Evolutionary conservation across 202 grass and related monocot species (phyloP).

Genomic region (Schoenoplectus triqueter): DNA sequence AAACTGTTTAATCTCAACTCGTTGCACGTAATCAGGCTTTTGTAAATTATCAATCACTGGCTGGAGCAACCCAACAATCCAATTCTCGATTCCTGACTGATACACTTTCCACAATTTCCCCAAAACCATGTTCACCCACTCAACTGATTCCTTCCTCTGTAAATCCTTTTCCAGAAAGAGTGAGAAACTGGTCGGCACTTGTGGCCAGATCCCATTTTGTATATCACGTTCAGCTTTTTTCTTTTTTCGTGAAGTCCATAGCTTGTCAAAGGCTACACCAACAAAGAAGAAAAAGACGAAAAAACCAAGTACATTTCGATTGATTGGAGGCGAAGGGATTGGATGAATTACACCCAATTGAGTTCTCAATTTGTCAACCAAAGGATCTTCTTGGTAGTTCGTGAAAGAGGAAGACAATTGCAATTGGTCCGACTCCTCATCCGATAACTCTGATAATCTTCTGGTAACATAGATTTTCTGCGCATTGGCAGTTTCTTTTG

Average conservation of each 20-base stretch:
- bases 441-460: conserved; percentile 34
- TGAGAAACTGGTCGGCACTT: conserved; percentile 96
- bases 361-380: conserved; percentile 85
- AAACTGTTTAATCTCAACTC: conserved; percentile 96
- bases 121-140: conserved; percentile 99
- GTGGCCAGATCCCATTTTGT: conserved; percentile 88
- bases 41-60: conserved; percentile 84
- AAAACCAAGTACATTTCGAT: conserved; percentile 67
- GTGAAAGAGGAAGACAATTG: conserved; percentile 32
- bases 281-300: conserved; percentile 98
- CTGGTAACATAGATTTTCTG: conserved; percentile 38
- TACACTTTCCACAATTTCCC: conserved; percentile 98
- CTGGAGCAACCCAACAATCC: conserved; percentile 91
- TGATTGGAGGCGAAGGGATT: conserved; percentile 71
- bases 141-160: conserved; percentile 97
- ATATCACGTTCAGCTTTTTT: conserved; percentile 62
- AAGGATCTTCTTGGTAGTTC: conserved; percentile 65
- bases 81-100: conserved; percentile 86
- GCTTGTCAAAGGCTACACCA: conserved; percentile 85
- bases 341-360: conserved; percentile 95
- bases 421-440: conserved; percentile 42
- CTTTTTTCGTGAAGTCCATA: conserved; percentile 76
- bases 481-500: conserved; percentile 15
- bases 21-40: conserved; percentile 88
- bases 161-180: conserved; percentile 95